phyloP scores from a whole-genome alignment of 768 basidiomycete genomes.

The Tylopilus balloui region DNA sequence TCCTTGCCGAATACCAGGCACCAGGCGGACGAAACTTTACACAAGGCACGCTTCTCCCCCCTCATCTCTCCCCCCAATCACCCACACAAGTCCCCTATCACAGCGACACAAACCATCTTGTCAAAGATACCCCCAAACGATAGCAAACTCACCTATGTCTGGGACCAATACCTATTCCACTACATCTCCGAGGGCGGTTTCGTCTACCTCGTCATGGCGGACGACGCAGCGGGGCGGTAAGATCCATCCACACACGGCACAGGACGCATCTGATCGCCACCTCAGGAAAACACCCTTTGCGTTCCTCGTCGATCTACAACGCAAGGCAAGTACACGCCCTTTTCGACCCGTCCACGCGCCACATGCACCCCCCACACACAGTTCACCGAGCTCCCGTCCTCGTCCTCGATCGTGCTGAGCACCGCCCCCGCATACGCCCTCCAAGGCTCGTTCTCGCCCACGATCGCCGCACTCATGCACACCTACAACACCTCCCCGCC shows the following conservation, averaged over 20 bases:
- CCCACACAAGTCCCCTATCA: conserved; percentile 3
- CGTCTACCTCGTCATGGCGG: conserved; percentile 90
- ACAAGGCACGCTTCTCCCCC: conserved; percentile 51
- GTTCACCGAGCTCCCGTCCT: conserved; percentile 62
- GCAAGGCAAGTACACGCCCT: conserved; percentile 43
- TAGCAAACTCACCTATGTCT: conserved; percentile 81
- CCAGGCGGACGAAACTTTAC: conserved; percentile 79
- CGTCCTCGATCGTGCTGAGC: conserved; percentile 50
- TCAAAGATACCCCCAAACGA: conserved; percentile 92
- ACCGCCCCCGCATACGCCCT: conserved; percentile 55
- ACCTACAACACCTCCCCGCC: conserved; percentile 89
- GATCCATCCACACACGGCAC: background rate
- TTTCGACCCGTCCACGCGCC: background rate
- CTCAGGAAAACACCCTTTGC: conserved; percentile 87
- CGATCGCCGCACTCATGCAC: conserved; percentile 72
- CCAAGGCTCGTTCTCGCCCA: conserved; percentile 68
- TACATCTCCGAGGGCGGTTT: conserved; percentile 87
- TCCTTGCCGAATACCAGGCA: conserved; percentile 84
- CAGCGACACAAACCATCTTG: conserved; percentile 84
- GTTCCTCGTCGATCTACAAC: conserved; percentile 83
- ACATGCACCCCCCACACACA: conserved; percentile 16
- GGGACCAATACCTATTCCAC: conserved; percentile 93
- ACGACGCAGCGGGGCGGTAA: conserved; percentile 86
- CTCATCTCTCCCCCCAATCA: background rate
- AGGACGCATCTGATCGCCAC: background rate